phyloP scores from a whole-genome alignment of 2,329 filamentous ascomycete genomes.

The Fonsecaea nubica region DNA sequence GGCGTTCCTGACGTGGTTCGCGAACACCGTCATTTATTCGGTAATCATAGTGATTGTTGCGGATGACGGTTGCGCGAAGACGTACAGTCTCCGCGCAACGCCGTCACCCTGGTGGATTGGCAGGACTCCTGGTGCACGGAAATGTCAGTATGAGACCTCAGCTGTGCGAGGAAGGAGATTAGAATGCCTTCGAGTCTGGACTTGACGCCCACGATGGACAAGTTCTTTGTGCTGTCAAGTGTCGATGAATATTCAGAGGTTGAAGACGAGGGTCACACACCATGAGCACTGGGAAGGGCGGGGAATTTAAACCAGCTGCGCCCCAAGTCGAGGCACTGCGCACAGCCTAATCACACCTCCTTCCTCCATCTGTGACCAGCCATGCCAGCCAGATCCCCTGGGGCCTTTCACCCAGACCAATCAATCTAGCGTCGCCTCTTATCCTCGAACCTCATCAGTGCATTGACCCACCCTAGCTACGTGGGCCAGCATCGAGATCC shows the following conservation, averaged over 20 bases:
- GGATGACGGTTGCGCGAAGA: not conserved
- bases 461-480: not conserved
- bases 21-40: not conserved
- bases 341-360: no score
- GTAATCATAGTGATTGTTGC: not conserved
- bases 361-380: no score
- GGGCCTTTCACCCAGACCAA: not conserved
- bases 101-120: not conserved
- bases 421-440: not conserved
- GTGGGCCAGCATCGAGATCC: not conserved
- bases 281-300: not conserved
- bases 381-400: no score
- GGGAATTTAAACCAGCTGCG: not conserved
- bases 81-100: not conserved
- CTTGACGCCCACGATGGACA: not conserved
- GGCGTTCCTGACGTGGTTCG: not conserved
- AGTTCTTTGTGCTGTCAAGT: not conserved
- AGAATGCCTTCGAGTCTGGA: not conserved
- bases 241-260: not conserved
- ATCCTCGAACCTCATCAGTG: not conserved
- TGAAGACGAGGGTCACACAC: not conserved
- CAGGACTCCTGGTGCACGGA: not conserved
- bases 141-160: not conserved
- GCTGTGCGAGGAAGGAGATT: not conserved
- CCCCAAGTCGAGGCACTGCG: no score